Base-by-base conservation (phyloP, 2,329 filamentous ascomycete genomes). In the Periglandula ipomoeae region DNA sequence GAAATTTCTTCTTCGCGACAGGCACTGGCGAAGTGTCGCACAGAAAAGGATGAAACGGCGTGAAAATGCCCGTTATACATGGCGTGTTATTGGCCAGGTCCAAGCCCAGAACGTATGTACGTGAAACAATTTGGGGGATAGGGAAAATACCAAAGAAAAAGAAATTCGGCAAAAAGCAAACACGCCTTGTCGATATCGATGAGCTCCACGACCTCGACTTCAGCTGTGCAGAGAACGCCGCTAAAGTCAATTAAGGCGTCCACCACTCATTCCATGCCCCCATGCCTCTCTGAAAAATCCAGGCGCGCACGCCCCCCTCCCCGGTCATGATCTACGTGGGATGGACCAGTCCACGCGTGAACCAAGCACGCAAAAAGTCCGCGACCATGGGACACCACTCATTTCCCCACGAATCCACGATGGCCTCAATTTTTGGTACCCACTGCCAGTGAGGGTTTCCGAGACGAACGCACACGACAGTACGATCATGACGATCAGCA, bases 111-210 rank as follows among this genome's bases (percentile, higher is more conserved):
- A 45, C 5, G 32, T 26, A 26, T 22, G 2, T 20, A 8, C 26
- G 6, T 45, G 43, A 45, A 45, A n/a, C 19, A 35, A 19, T 35
- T 22, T 27, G 20, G 20, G 38, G 38, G 19, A 40, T 15, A 27
- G 10, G 24, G 17, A 24, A 24, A 37, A 26, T 6, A 23, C 11
- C 32, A 43, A 13, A 32, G 7, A 42, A 32, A 47, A 47, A 41
- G 34, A 40, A n/a, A 50, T 40, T 11, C 11, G 22, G 13, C 40
- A 45, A 19, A 6, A 34, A 26, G 30, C 47, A 38, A 32, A 32
- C 50, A n/a, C 37, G 11, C 9, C 30, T 51, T n/a, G 34, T 38
- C 23, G 41, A 49, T 22, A 17, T 48, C 19, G 46, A 50, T 23
- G 42, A 42, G 38, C 20, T 34, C 26, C 15, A 37, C 35, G 35